Evolutionary conservation across 106 monocot genomes (phyloP).

Genomic region (Alisma plantagoaquatica): DNA sequence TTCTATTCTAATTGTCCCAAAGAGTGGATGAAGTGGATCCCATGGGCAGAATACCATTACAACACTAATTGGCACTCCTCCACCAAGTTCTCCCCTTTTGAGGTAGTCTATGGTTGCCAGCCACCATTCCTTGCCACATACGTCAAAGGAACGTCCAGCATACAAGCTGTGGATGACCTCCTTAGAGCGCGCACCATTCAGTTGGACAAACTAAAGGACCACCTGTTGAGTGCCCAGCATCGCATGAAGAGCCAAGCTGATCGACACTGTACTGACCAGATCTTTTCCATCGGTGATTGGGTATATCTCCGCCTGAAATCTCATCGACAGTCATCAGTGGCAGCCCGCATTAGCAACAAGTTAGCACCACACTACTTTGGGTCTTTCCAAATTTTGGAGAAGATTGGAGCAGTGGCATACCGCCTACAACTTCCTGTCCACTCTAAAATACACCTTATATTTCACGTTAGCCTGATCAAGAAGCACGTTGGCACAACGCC

Average conservation of each 20-base stretch:
- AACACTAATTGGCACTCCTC: not conserved
- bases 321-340: not conserved
- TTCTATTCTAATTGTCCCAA: not conserved
- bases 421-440: too few relatives aligned
- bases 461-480: too few relatives aligned
- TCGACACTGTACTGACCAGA: not conserved
- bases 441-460: too few relatives aligned
- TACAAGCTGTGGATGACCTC: not conserved
- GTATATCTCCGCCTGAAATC: not conserved
- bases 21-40: not conserved
- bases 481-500: too few relatives aligned
- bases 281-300: not conserved
- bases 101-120: not conserved
- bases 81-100: not conserved
- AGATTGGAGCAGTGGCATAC: too few relatives aligned
- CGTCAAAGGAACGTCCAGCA: not conserved
- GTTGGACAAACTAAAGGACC: too few relatives aligned
- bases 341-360: too few relatives aligned
- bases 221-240: not conserved
- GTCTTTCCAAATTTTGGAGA: too few relatives aligned
- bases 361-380: too few relatives aligned
- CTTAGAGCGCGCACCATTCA: too few relatives aligned
- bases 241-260: constrained; percentile 1
- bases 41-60: not conserved
- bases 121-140: not conserved